Evolutionary conservation across 2,329 filamentous ascomycete species (phyloP), one percentile per base, ranked within the genome.

Genomic region (Aspergillus unguis): DNA sequence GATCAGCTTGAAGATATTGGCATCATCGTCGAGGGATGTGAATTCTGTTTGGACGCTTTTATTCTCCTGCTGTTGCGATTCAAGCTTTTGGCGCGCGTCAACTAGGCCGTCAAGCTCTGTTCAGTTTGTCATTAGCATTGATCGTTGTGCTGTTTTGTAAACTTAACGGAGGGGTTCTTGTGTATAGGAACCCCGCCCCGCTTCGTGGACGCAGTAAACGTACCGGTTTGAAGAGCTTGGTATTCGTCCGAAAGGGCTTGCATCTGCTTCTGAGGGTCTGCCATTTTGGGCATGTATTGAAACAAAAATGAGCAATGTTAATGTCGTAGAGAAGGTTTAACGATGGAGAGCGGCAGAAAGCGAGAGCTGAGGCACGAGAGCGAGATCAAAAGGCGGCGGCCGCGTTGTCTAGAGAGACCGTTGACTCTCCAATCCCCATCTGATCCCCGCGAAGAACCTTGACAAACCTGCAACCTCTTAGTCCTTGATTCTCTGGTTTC

Each of bases 1-100:
- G 43, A 96, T 85, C 38, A 96, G 84, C 75, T 97, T 99, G 83
- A 95, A 99, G 71, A 99, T 95, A 58, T 85, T 90, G 65, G 95
- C 88, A 62, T 87, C 87, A 35, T 92, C 86, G 63, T 85, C 83
- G 54, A 97, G 79, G 49, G 81, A 80, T 37, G 84, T 80, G 71
- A 97, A 97, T 72, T 97, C 92, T 86, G 89, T 87, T 71, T 95
- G 85, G 7, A 99, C 94, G 11, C 87, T 86, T 44, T 86, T 76
- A 69, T 97, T 99, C 72, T 99, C 94, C 67, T 96, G 90, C 70
- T 88, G 88, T 72, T 99, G 94, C 5, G 91, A 76, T 70, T 96
- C 92, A 5, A 99, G 84, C 74, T 88, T 95, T 75, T 99, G 92
- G 58, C 92, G 84, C 7, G 90, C 88, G 41, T 85, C 80, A 27